Evolutionary conservation across 768 basidiomycete species (phyloP), one percentile per base, ranked within the genome.

Genomic region (Tylopilus cervinicoccineus): DNA sequence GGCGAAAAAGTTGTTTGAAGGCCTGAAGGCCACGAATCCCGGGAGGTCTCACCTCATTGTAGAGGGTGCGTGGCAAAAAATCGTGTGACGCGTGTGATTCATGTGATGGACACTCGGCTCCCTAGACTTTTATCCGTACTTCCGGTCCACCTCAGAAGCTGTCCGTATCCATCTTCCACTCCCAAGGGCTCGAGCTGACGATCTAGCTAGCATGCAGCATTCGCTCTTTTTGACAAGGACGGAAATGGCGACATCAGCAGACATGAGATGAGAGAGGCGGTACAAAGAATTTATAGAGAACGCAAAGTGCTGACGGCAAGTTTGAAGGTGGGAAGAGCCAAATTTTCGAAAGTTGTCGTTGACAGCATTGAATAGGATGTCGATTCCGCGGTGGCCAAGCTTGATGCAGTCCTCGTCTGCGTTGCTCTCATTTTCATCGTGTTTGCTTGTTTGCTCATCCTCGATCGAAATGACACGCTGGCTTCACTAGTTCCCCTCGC

Each of bases 241-340:
- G 81, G 76, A n/a, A 91, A 91, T 58, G 88, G 87, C 10, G 88
- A 90, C 55, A 84, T 90, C 39, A 76, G 74, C 3, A 88, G 82
- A 61, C 73, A 70, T 17, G 88, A 91, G 65, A 91, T 90, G 86
- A 77, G 88, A 28, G 85, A 87, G 58, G 85, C 84, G 2, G 88
- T 91, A 7, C 84, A 86, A 53, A 71, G 86, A 31, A 88, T 90
- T 38, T 91, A 91, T 59, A 73, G 77, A 40, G 88, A 91, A 62
- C 77, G 88, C 16, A 89, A 86, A 60, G 73, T 85, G 0, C 68
- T 91, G 29, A 80, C 76, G 4, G 73, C 84, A 17, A 79, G 84
- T 56, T 72, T 91, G 31, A 88, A 88, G 72, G 86, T 80, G 38
- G 36, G 69, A 52, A 48, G 26, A 23, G 26, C 7, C 6, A 17